Base-by-base conservation (phyloP, 208 protist genomes). In the Leishmania turanica region DNA sequence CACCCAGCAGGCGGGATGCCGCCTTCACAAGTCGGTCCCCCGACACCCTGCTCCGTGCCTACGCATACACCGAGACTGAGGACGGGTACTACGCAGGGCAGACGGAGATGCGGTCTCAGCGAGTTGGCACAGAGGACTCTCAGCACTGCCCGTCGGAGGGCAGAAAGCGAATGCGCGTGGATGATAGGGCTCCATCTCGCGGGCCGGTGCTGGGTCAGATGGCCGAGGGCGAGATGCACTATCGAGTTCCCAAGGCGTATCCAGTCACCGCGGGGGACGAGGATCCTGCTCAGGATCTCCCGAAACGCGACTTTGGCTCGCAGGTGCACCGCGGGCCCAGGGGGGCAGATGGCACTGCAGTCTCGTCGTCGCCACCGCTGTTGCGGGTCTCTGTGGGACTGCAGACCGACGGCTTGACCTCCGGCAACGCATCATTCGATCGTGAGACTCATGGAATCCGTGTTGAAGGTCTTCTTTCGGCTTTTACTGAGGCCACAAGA, bases 21-120 rank as follows among this genome's bases (percentile, higher is more conserved):
- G 34, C 62, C 0, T 56, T 82, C 19, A 80, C 74, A 37, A 86
- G 82, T 68, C 78, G 62, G 21, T 86, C 82, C 11, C 82, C 82
- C 9, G 74, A 82, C 49, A 82, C 82, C 13, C 65, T 80, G 1
- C 60, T 70, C 6, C 82, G 60, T 34, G 54, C 82, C 21, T 65
- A 70, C 54, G n/a, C 53, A 0, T 72, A 34, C 51, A n/a, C 27
- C 2, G 40, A 74, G 47, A 62, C 24, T 40, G 77, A 65, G 45
- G 71, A 75, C 3, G 40, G 24, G 58, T 68, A 21, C 74, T 69
- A 17, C 40, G n/a, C 74, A 66, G 74, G 42, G 21, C 21, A 37
- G 74, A 68, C 21, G 8, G 40, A 31, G 31, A 66, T 24, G 74
- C 34, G 15, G 7, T 40, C 1, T 42, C 49, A 60, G 19, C 31